Evolutionary conservation across 805 yeast genomes (phyloP).

Genomic region (Spathaspora gorwiae): DNA sequence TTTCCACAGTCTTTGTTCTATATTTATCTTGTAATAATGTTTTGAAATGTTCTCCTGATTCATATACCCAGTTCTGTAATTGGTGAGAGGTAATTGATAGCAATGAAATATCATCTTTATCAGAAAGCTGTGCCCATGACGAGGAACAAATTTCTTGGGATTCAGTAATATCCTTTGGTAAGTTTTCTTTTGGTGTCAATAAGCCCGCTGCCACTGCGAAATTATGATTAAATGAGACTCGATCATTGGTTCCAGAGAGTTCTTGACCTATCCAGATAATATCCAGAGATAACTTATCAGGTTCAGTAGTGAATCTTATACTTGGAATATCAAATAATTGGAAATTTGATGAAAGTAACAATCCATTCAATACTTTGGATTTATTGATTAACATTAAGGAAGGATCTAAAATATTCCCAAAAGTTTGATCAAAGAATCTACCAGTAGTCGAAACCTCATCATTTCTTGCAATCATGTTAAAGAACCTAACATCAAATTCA

Average conservation of each 20-base stretch:
- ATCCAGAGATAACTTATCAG: constrained; percentile 16
- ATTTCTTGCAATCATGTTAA: constrained; percentile 12
- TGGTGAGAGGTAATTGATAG: constrained; percentile 32
- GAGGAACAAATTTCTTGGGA: constrained; percentile 33
- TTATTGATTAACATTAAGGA: constrained; percentile 25
- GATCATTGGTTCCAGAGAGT: constrained; percentile 18
- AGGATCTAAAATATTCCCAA: constrained; percentile 23
- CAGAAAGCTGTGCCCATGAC: constrained; percentile 33
- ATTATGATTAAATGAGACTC: constrained; percentile 20
- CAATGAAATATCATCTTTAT: constrained; percentile 18
- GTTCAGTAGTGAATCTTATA: constrained; percentile 14
- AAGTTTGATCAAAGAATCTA: constrained; percentile 18
- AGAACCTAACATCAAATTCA: constrained; percentile 14
- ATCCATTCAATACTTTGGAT: constrained; percentile 20
- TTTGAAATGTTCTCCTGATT: constrained; percentile 11
- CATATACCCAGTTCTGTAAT: constrained; percentile 22
- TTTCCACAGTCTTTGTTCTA: constrained; percentile 3
- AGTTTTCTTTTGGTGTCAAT: constrained; percentile 23
- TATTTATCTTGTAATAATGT: constrained; percentile 14
- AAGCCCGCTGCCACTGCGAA: constrained; percentile 28
- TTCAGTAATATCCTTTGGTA: constrained; percentile 14
- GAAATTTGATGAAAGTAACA: constrained; percentile 21
- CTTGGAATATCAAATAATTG: constrained; percentile 17
- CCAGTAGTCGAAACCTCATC: constrained; percentile 7
- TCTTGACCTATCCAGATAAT: constrained; percentile 33